Base-by-base conservation (phyloP, 2,329 filamentous ascomycete species). In the Calonectria montana region DNA sequence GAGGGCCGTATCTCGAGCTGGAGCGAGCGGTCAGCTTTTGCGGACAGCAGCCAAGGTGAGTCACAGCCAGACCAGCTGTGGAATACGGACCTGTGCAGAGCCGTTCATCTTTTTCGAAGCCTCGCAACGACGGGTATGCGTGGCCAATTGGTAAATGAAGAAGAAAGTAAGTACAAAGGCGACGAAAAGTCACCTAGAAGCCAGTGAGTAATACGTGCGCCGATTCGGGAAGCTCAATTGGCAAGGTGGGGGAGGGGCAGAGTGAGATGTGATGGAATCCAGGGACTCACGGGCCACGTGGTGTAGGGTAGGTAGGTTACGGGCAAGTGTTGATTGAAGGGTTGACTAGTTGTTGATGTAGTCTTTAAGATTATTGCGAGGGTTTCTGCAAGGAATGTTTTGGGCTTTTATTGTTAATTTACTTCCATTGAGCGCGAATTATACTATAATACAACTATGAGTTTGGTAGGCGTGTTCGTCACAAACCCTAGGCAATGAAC, bases 1-100 rank as follows among this genome's bases (percentile, higher is more conserved):
- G 76, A 77, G 65, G 78, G 78, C 76, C 77, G 72, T 70, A 79
- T 77, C 48, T 79, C 78, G 37, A 79, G 74, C 78, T 79, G 47
- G 39, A 73, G 41, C 39, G n/a, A 7, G 53, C 27, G 45, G 50
- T 69, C 50, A 66, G 61, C 65, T 61, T 25, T 64, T 61, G 35
- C 64, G 31, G 47, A 41, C 50, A 59, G 31, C 45, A 9, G 21
- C 21, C 4, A 47, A 41, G 6, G 21, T 59, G 53, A 59, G 35
- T 59, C 53, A 59, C 31, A 39, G 35, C 31, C 53, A 47, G 23
- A 21, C 4, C 21, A 35, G 37, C 16, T 21, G 37, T 3, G 47
- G 29, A 39, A 47, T n/a, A 23, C 65, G 59, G 68, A 79, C 78
- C 59, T 79, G 78, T 61, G 74, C 73, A 73, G 75, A 72, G 70